A percentile compares a stretch with the other conserved stretches of the same genome.
Evolutionary conservation across 495 filamentous ascomycete genomes (phyloP).

Genomic region (Chlorociboria aeruginascens): DNA sequence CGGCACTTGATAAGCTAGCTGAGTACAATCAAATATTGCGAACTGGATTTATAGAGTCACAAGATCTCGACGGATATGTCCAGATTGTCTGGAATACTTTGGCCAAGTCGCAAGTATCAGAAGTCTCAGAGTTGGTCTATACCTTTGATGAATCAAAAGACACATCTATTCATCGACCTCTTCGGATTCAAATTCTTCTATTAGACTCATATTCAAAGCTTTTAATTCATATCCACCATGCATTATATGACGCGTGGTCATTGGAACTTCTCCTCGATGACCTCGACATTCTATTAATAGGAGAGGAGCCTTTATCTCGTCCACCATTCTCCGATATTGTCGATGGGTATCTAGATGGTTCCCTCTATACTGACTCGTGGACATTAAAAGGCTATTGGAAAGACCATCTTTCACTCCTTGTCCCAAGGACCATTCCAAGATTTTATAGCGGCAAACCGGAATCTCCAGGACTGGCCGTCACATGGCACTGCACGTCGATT

Average conservation of each 20-base stretch:
- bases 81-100: conserved; percentile 50
- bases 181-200: conserved; percentile 39
- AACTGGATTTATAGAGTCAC: conserved; percentile 50
- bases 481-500: conserved; percentile 8
- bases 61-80: conserved; percentile 32
- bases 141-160: conserved; percentile 18
- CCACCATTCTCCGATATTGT: conserved; percentile 41
- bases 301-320: conserved; percentile 19
- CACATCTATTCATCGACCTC: conserved; percentile 15
- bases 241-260: conserved; percentile 78
- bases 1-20: conserved; percentile 35
- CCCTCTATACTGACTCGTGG: conserved; percentile 13
- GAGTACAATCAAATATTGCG: conserved; percentile 51
- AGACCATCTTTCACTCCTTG: conserved; percentile 33
- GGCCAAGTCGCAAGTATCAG: conserved; percentile 28
- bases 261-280: conserved; percentile 59
- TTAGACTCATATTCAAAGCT: conserved; percentile 13
- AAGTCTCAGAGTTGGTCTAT: conserved; percentile 17
- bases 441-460: conserved; percentile 22
- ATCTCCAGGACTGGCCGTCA: conserved; percentile 3
- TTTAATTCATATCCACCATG: conserved; percentile 55
- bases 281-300: conserved; percentile 32
- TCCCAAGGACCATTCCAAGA: conserved; percentile 29
- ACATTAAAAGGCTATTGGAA: conserved; percentile 42
- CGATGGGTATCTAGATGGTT: conserved; percentile 24